Evolutionary conservation across 345 rosid species (phyloP), one percentile per base, ranked within the genome.

Genomic region (Pistacia integerrima): DNA sequence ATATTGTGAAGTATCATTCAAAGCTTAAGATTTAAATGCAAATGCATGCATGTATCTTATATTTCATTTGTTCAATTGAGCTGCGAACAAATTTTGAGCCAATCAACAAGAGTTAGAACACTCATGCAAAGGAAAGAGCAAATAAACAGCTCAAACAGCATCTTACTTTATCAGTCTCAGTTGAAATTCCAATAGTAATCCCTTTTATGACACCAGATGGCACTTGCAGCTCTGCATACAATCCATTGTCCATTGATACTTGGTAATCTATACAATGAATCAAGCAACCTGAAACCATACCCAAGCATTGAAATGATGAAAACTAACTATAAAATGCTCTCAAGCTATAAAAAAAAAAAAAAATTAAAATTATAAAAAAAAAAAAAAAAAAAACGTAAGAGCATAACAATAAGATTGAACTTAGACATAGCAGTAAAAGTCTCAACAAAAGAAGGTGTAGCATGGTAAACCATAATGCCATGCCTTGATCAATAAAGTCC

Each of bases 141-240:
- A 67, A 76, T 25, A 77, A 76, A 57, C 16, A 51, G 73, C 68
- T 64, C 17, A 69, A 52, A 67, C 35, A 64, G n/a, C 16, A 60
- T 14, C 84, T 78, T 64, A 88, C 94, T 30, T 64, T 81, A 68
- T 90, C 91, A 62, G 68, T 51, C 22, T 86, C 84, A 3, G 80
- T 82, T 22, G 86, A 80, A 84, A 90, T 72, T 76, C 83, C 77
- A 69, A 90, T 84, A 48, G 38, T 72, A 59, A 90, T 58, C 41
- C 85, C 77, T 22, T 74, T 84, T 67, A 90, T 16, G n/a, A 74
- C 17, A 62, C 77, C 94, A 76, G 85, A 62, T 38, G 89, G 89
- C 67, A 78, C 82, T 72, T 83, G 72, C 73, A 71, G 81, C 79
- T 73, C 78, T 78, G 82, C 87, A 67, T 5, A 57, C 35, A 62